phyloP scores from a whole-genome alignment of 208 protist genomes.

The Trypanosoma brucei region DNA sequence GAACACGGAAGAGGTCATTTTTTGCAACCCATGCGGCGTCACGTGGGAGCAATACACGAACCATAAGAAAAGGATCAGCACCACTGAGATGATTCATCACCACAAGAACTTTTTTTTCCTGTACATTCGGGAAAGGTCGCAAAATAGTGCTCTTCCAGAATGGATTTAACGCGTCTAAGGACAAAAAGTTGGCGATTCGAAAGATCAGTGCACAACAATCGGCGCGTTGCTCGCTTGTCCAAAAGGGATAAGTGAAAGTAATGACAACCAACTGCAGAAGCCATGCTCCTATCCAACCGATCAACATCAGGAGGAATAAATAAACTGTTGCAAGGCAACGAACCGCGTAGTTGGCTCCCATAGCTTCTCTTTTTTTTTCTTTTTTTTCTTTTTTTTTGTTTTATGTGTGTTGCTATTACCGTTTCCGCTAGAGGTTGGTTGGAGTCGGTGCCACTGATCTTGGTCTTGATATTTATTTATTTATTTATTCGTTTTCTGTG shows the following conservation, averaged over 20 bases:
- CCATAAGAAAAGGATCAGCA: slow-evolving; percentile 73
- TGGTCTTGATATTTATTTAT: too few species aligned
- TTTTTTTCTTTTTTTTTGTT: slow-evolving; percentile 7
- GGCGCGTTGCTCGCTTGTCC: slow-evolving; percentile 38
- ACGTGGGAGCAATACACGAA: slow-evolving; percentile 63
- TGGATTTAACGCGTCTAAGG: slow-evolving; percentile 69
- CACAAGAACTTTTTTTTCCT: slow-evolving; percentile 63
- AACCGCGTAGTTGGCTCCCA: slow-evolving; percentile 18
- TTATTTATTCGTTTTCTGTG: too few species aligned
- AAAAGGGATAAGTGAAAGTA: slow-evolving; percentile 56
- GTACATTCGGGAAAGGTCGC: slow-evolving; percentile 57
- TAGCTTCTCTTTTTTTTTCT: slow-evolving; percentile 2
- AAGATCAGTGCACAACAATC: slow-evolving; percentile 82
- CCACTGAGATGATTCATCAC: slow-evolving; percentile 86
- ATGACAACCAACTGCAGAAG: slow-evolving; percentile 61
- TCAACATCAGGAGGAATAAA: slow-evolving; percentile 36
- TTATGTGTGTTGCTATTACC: neutral
- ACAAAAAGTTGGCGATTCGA: slow-evolving; percentile 49
- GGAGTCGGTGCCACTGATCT: too few species aligned
- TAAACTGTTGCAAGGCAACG: slow-evolving; percentile 52
- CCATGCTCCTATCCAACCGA: slow-evolving; percentile 67
- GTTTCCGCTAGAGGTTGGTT: too few species aligned
- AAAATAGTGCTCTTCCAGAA: slow-evolving; percentile 72
- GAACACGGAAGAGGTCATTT: slow-evolving; percentile 70
- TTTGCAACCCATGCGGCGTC: slow-evolving; percentile 84